A percentile compares a stretch with the other conserved stretches of the same genome.
These are phyloP conservation scores for Urochloa ruziziensis DNA, from an alignment of 176 grass and related monocot species.

Conservation along the genomic window DNA sequence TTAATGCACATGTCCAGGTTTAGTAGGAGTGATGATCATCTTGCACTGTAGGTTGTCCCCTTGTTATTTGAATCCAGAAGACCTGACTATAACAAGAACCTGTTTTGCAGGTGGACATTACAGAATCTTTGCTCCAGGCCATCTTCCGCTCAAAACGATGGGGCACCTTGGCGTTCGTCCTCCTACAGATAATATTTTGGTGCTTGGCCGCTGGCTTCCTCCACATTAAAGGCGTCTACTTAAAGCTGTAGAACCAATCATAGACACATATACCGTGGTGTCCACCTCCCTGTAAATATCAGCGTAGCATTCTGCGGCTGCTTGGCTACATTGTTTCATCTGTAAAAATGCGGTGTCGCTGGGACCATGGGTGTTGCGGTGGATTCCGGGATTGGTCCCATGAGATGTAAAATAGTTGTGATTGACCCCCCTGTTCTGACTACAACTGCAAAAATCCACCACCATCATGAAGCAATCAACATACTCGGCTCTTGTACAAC, in stretches of 20 bases:
- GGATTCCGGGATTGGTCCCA: too few species aligned
- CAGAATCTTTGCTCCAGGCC: constrained; percentile 56
- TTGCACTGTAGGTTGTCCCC: background rate
- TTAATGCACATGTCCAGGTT: background rate
- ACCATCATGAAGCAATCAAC: too few species aligned
- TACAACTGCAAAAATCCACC: too few species aligned
- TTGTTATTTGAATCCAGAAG: background rate
- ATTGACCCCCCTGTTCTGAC: too few species aligned
- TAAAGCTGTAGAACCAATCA: constrained; percentile 57
- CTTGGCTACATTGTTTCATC: background rate
- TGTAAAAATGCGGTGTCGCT: background rate
- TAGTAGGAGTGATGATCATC: background rate
- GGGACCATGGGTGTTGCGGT: background rate
- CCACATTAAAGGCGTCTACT: constrained; percentile 73
- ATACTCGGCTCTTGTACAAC: too few species aligned
- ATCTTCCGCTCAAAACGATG: constrained; percentile 63
- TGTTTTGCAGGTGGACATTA: constrained; percentile 62
- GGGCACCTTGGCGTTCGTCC: constrained; percentile 76
- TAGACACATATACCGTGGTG: background rate
- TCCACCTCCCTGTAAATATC: background rate
- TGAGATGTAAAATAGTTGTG: too few species aligned
- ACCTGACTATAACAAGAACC: background rate
- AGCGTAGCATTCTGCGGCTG: too few species aligned
- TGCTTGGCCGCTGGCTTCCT: constrained; percentile 64
- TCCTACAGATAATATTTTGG: constrained; percentile 86